A percentile compares a stretch with the other conserved stretches of the same genome.
Conservation (phyloP, 2,329 filamentous ascomycete genomes). For the Purpureocillium takamizusanense region DNA sequence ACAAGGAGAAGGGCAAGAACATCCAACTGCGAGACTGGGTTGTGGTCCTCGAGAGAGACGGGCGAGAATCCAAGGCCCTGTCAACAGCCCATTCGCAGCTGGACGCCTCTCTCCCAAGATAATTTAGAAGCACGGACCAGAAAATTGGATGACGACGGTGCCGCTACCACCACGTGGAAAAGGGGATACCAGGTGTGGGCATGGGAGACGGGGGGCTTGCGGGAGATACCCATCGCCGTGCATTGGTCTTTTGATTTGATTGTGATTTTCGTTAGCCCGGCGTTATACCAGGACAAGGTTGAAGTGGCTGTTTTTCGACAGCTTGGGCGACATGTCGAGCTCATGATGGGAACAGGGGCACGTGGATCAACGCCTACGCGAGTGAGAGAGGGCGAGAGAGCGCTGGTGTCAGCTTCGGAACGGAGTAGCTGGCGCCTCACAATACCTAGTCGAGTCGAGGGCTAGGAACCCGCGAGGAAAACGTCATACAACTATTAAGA, state of each 20-base stretch:
- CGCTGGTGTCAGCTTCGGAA: too few species aligned
- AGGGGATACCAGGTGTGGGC: not conserved
- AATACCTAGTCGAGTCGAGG: too few species aligned
- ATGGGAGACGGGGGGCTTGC: conserved; percentile 5
- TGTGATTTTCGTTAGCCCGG: conserved; percentile 10
- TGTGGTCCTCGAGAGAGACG: conserved; percentile 69
- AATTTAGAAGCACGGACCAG: conserved; percentile 7
- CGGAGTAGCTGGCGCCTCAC: too few species aligned
- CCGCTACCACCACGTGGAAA: not conserved
- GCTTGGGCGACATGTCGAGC: too few species aligned
- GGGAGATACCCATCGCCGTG: conserved; percentile 22
- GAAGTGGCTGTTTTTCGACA: not conserved
- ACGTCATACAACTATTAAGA: too few species aligned
- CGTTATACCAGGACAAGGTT: conserved; percentile 5
- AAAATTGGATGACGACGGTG: not conserved
- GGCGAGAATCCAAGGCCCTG: conserved; percentile 54
- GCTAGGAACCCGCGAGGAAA: too few species aligned
- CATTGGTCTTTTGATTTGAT: conserved; percentile 9
- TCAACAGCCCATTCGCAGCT: conserved; percentile 47
- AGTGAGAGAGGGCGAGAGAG: too few species aligned
- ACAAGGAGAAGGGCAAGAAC: conserved; percentile 63
- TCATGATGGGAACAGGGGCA: too few species aligned
- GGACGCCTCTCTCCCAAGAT: conserved; percentile 38
- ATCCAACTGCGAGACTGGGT: conserved; percentile 83
- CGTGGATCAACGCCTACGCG: too few species aligned